Evolutionary conservation across 805 yeast genomes (phyloP).

Genomic region (Lachancea meyersii): DNA sequence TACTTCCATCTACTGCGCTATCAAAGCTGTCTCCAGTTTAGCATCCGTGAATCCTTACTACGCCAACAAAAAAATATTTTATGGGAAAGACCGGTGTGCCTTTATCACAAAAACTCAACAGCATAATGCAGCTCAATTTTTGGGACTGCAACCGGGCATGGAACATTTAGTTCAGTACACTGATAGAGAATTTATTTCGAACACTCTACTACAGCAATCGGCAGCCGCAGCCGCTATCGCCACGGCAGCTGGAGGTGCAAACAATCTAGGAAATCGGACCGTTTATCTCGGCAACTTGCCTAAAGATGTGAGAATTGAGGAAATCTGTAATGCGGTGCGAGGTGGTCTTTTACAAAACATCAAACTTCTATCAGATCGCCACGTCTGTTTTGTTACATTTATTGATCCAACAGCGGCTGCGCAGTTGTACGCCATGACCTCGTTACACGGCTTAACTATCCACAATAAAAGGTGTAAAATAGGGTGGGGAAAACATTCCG

Average conservation of each 20-base stretch:
- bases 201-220: slow-evolving; percentile 82
- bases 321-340: slow-evolving; percentile 90
- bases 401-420: slow-evolving; percentile 97
- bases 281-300: slow-evolving; percentile 88
- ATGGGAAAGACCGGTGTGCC: slow-evolving; percentile 93
- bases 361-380: slow-evolving; percentile 74
- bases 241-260: slow-evolving; percentile 88
- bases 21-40: slow-evolving; percentile 71
- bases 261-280: slow-evolving; percentile 87
- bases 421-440: slow-evolving; percentile 91
- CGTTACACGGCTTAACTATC: slow-evolving; percentile 79
- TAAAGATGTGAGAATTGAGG: slow-evolving; percentile 82
- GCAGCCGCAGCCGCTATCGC: slow-evolving; percentile 98
- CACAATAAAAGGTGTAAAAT: slow-evolving; percentile 83
- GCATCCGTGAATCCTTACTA: slow-evolving; percentile 61
- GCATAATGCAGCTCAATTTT: slow-evolving; percentile 92
- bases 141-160: slow-evolving; percentile 86
- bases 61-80: slow-evolving; percentile 70
- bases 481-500: slow-evolving; percentile 98
- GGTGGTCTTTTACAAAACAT: slow-evolving; percentile 89
- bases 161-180: slow-evolving; percentile 73
- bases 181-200: slow-evolving; percentile 51
- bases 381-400: slow-evolving; percentile 90
- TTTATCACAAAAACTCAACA: slow-evolving; percentile 92
- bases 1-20: slow-evolving; percentile 78